These are phyloP conservation scores for Macrolepiota albuminosa DNA, from an alignment of 768 basidiomycete species.

Conservation along the genomic window DNA sequence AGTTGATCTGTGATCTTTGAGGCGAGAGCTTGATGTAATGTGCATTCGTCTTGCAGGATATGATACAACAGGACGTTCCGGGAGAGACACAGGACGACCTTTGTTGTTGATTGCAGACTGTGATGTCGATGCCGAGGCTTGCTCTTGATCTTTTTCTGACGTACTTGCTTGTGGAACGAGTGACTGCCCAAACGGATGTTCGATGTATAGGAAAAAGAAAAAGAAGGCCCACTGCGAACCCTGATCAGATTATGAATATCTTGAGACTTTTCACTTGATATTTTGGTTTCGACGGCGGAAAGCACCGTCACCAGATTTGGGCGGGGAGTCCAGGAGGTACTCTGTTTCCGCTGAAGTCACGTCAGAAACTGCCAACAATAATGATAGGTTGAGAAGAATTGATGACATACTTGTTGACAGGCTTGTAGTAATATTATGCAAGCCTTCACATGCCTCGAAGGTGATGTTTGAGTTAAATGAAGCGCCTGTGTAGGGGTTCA, in stretches of 20 bases:
- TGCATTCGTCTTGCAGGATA: conserved; percentile 14
- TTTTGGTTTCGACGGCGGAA: conserved; percentile 23
- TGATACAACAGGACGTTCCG: conserved; percentile 3
- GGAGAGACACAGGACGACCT: conserved; percentile 1
- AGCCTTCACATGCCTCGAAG: conserved; percentile 28
- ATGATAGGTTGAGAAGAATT: neutral
- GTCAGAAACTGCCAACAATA: neutral
- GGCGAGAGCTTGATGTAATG: conserved; percentile 7
- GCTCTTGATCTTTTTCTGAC: conserved; percentile 7
- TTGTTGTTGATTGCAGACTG: conserved; percentile 2
- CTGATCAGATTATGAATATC: conserved; percentile 42
- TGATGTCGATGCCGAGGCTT: conserved; percentile 3
- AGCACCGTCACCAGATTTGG: conserved; percentile 32
- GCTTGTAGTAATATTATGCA: conserved; percentile 39
- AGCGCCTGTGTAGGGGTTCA: conserved; percentile 23
- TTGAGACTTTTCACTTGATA: conserved; percentile 19
- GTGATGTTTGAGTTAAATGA: conserved; percentile 21
- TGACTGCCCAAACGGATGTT: conserved; percentile 43
- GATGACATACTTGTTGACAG: conserved; percentile 32
- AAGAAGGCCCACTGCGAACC: conserved; percentile 51
- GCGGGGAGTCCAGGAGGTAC: conserved; percentile 38
- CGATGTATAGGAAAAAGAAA: conserved; percentile 31
- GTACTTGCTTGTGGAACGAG: conserved; percentile 20
- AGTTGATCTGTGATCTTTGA: conserved; percentile 1
- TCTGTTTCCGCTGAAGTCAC: conserved; percentile 36